Evolutionary conservation across 257 asterid genomes (phyloP).

Genomic region (Solanum gandarillasii): DNA sequence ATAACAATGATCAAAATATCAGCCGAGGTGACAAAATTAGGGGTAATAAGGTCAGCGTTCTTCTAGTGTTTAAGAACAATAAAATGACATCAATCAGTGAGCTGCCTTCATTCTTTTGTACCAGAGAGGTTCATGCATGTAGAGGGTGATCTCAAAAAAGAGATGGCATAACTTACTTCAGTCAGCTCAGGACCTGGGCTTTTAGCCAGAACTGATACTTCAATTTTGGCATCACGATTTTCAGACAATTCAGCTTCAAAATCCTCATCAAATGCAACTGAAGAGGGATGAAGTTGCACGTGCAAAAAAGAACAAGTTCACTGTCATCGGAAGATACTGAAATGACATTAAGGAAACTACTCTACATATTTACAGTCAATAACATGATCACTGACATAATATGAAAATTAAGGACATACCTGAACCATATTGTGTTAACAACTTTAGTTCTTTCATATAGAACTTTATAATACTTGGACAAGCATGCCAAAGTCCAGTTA

Average conservation of each 20-base stretch:
- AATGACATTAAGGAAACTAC: not conserved
- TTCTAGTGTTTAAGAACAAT: not conserved
- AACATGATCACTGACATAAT: not conserved
- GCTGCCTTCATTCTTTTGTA: not conserved
- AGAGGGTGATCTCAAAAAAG: not conserved
- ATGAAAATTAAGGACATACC: conserved; percentile 28
- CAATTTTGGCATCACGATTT: conserved; percentile 74
- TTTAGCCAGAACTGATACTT: conserved; percentile 58
- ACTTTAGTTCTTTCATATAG: conserved; percentile 74
- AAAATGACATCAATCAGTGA: not conserved
- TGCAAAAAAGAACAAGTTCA: not conserved
- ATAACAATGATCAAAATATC: not conserved
- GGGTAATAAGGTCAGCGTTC: not conserved
- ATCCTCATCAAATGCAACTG: conserved; percentile 98
- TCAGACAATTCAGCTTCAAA: conserved; percentile 85
- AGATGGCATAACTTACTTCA: conserved; percentile 36
- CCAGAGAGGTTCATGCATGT: not conserved
- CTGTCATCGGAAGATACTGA: not conserved
- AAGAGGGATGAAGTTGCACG: not conserved
- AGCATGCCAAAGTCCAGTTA: conserved; percentile 86
- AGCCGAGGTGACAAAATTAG: not conserved
- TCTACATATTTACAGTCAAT: not conserved
- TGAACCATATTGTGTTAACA: conserved; percentile 83
- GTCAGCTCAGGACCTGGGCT: conserved; percentile 82
- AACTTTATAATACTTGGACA: conserved; percentile 59